Evolutionary conservation across 257 asterid species (phyloP).

Genomic region (Solanum verrucosum): DNA sequence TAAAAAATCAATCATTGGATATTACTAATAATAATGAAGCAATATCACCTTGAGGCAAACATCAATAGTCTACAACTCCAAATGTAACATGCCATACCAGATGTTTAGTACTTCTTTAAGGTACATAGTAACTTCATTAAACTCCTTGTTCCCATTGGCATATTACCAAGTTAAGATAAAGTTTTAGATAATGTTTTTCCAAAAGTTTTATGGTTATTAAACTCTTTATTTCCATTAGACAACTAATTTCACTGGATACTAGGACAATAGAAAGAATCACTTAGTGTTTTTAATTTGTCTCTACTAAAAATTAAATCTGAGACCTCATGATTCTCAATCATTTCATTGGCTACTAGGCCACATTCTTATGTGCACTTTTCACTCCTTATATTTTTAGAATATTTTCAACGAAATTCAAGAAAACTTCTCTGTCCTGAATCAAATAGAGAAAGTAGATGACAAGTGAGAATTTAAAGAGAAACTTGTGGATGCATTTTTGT

Average conservation of each 20-base stretch:
- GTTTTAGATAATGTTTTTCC: neutral
- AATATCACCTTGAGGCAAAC: neutral
- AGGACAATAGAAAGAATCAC: too few species aligned
- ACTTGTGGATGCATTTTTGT: neutral
- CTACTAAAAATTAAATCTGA: too few species aligned
- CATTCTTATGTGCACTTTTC: too few species aligned
- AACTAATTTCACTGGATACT: too few species aligned
- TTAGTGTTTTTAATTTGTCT: too few species aligned
- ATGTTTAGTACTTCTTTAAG: neutral
- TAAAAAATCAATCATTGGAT: neutral
- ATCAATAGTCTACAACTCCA: neutral
- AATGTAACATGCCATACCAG: neutral
- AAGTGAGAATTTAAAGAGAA: neutral
- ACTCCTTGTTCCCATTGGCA: neutral
- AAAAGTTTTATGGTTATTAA: neutral
- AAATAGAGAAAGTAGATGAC: neutral
- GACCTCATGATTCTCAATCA: too few species aligned
- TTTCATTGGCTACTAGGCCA: too few species aligned
- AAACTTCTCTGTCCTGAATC: neutral
- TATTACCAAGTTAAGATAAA: neutral
- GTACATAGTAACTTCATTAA: neutral
- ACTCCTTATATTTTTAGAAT: neutral
- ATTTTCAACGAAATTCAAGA: neutral
- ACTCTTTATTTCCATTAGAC: too few species aligned
- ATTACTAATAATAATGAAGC: neutral